Conservation (phyloP, 345 rosid genomes). For the Lagerstroemia speciosa region DNA sequence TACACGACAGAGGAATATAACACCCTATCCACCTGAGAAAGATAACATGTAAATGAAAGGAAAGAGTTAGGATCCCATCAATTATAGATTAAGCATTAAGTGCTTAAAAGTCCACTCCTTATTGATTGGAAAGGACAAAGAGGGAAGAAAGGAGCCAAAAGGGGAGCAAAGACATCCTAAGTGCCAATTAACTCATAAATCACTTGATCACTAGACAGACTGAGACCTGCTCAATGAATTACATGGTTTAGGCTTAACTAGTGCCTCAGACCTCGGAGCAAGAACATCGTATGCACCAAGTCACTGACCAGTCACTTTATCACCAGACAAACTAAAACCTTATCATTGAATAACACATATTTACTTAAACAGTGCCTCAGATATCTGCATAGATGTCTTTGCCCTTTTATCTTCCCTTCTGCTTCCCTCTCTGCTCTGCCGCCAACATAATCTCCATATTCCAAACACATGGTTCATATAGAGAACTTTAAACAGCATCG, state of each 20-base stretch:
- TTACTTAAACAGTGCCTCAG: not conserved
- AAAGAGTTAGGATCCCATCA: not conserved
- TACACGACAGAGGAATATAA: constrained; percentile 91
- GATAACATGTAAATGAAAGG: not conserved
- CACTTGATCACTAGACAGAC: not conserved
- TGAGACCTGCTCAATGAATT: not conserved
- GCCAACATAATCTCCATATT: not conserved
- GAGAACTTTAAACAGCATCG: not conserved
- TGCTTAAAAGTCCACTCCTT: not conserved
- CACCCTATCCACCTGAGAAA: constrained; percentile 68
- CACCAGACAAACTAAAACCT: no score
- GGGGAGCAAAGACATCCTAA: not conserved
- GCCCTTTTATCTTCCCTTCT: not conserved
- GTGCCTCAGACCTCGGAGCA: not conserved
- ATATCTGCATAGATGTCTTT: not conserved
- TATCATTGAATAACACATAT: not conserved
- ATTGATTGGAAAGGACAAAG: not conserved
- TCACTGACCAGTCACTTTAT: not conserved
- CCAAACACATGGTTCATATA: not conserved
- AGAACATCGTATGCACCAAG: not conserved
- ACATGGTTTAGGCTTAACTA: not conserved
- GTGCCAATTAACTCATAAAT: not conserved
- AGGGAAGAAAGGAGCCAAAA: not conserved
- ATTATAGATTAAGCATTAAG: not conserved
- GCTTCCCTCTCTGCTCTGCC: not conserved